A percentile compares a stretch with the other conserved stretches of the same genome.
phyloP scores from a whole-genome alignment of 2,329 filamentous ascomycete species.

The Nannizziopsis barbatae region DNA sequence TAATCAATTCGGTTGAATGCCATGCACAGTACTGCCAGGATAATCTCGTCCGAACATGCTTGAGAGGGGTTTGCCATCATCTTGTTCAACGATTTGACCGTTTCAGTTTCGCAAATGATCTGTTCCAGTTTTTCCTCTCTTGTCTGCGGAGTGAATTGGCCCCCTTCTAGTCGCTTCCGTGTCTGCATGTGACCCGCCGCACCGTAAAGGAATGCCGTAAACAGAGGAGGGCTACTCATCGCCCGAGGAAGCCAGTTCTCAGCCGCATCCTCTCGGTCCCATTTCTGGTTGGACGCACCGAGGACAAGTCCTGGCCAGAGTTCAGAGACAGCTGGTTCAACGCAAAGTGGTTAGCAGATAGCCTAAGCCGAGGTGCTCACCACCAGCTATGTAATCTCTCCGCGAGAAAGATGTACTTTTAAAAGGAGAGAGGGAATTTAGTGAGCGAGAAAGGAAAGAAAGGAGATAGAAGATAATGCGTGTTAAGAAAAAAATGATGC shows the following conservation, averaged over 20 bases:
- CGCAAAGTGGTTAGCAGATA: neutral
- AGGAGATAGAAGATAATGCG: no score
- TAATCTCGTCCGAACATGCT: conserved; percentile 20
- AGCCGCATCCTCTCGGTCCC: conserved; percentile 13
- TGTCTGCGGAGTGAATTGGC: conserved; percentile 13
- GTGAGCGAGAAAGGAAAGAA: no score
- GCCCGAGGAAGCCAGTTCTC: conserved; percentile 15
- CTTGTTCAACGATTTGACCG: conserved; percentile 21
- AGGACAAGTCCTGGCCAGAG: conserved; percentile 17
- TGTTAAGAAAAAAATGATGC: neutral
- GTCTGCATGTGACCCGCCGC: conserved; percentile 17
- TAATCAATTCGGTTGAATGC: conserved; percentile 21
- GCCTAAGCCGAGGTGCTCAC: neutral
- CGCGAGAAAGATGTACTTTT: no score
- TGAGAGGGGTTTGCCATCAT: conserved; percentile 18
- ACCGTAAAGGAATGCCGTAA: conserved; percentile 17
- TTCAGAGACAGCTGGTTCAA: conserved; percentile 13
- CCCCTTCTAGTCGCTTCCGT: conserved; percentile 13
- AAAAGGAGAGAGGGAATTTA: no score
- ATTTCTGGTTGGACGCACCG: conserved; percentile 13
- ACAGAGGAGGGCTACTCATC: conserved; percentile 15
- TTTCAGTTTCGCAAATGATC: conserved; percentile 18
- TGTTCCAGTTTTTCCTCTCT: conserved; percentile 16
- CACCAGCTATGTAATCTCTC: neutral
- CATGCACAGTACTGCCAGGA: conserved; percentile 22